A percentile compares a stretch with the other conserved stretches of the same genome.
Conservation (phyloP, 2,329 filamentous ascomycete genomes). For the Didymella arachidicola region DNA sequence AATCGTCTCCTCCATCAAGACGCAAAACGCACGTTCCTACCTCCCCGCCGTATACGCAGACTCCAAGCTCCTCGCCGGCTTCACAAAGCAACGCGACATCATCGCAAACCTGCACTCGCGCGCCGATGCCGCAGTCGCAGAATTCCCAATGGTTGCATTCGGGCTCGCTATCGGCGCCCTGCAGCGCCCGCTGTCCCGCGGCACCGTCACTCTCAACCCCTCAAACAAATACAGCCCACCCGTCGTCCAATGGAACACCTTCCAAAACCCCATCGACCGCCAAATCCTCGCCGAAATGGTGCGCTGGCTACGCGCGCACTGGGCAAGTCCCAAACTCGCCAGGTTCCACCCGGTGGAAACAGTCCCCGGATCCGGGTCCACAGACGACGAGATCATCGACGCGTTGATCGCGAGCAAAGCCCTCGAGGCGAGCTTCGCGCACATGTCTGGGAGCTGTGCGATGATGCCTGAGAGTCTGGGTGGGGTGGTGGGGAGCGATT, state of each 20-base stretch:
- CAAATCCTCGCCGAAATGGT: constrained; percentile 47
- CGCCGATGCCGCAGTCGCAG: constrained; percentile 41
- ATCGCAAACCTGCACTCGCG: constrained; percentile 31
- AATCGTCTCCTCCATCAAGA: constrained; percentile 29
- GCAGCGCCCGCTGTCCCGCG: constrained; percentile 43
- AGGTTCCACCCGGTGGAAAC: constrained; percentile 45
- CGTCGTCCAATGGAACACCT: constrained; percentile 46
- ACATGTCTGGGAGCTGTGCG: constrained; percentile 36
- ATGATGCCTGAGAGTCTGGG: constrained; percentile 43
- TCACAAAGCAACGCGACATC: constrained; percentile 36
- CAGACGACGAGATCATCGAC: constrained; percentile 39
- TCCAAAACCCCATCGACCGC: constrained; percentile 49
- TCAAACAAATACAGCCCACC: constrained; percentile 43
- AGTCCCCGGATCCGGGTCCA: constrained; percentile 33
- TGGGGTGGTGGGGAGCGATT: constrained; percentile 35
- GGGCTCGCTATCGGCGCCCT: constrained; percentile 32
- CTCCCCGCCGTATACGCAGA: constrained; percentile 31
- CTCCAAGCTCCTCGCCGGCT: constrained; percentile 31
- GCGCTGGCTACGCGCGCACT: constrained; percentile 47
- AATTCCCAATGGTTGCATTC: constrained; percentile 41
- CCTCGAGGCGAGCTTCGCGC: constrained; percentile 35
- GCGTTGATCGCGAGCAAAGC: constrained; percentile 22
- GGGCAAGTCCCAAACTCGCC: constrained; percentile 41
- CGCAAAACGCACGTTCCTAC: constrained; percentile 28
- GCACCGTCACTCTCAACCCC: constrained; percentile 49